phyloP scores from a whole-genome alignment of 192 early-diverging fungal species.

The Backusella liffmaniae region DNA sequence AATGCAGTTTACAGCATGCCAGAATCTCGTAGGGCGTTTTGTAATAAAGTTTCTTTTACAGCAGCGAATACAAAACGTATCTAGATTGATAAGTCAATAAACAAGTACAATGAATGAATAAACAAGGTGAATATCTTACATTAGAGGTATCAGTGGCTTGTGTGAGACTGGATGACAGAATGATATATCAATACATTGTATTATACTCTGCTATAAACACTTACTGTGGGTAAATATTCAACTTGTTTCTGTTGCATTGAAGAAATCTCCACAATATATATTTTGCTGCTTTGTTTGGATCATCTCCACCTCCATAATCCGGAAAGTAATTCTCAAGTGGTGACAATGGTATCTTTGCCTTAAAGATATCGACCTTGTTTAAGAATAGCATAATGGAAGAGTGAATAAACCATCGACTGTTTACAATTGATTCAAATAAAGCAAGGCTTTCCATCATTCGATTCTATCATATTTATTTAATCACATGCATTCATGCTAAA shows the following conservation, averaged over 20 bases:
- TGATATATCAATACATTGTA: not conserved
- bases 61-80: conserved; percentile 76
- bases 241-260: conserved; percentile 80
- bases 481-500: not conserved
- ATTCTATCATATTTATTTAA: conserved; percentile 49
- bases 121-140: conserved; percentile 33
- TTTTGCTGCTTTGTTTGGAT: conserved; percentile 82
- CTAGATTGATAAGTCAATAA: conserved; percentile 3
- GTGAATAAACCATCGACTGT: conserved; percentile 80
- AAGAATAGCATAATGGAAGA: conserved; percentile 83
- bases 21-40: conserved; percentile 77
- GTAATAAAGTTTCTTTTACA: conserved; percentile 86
- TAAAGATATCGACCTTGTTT: conserved; percentile 84
- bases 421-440: conserved; percentile 82
- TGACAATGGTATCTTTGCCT: conserved; percentile 65
- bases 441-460: conserved; percentile 81
- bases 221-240: conserved; percentile 86
- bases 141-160: conserved; percentile 92
- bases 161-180: conserved; percentile 55
- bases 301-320: conserved; percentile 76
- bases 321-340: conserved; percentile 76
- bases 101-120: not conserved
- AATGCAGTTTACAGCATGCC: conserved; percentile 34
- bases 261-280: conserved; percentile 92
- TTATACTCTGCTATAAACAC: conserved; percentile 11